Conservation (phyloP, 495 filamentous ascomycete genomes). For the Wilcoxina mikolae region DNA sequence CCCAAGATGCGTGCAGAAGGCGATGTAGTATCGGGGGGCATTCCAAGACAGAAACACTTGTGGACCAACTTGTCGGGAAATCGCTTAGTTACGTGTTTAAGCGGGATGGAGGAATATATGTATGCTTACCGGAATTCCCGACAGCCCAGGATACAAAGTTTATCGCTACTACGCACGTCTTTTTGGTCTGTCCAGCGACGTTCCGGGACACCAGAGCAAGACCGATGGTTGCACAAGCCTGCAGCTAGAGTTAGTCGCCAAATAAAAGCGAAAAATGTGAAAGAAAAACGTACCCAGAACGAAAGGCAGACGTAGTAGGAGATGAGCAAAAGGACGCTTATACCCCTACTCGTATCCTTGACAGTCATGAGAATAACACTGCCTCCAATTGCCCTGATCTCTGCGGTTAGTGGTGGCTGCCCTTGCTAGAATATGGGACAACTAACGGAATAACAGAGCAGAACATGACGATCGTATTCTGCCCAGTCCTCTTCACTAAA, state of each 20-base stretch:
- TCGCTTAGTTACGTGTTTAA: not conserved
- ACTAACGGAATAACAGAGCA: conserved; percentile 49
- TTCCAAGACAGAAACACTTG: conserved; percentile 41
- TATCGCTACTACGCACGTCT: conserved; percentile 34
- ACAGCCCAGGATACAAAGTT: conserved; percentile 39
- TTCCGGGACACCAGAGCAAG: conserved; percentile 40
- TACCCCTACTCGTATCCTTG: conserved; percentile 31
- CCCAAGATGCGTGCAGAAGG: conserved; percentile 41
- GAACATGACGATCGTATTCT: conserved; percentile 51
- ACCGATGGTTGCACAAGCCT: conserved; percentile 39
- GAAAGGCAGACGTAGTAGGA: conserved; percentile 43
- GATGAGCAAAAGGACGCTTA: conserved; percentile 40
- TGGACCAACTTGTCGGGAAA: conserved; percentile 31
- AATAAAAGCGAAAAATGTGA: not conserved
- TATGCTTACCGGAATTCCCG: conserved; percentile 38
- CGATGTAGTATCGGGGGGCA: conserved; percentile 39
- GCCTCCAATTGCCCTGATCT: conserved; percentile 37
- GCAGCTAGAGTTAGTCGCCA: not conserved
- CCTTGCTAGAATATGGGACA: conserved; percentile 3
- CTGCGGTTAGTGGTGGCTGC: conserved; percentile 13
- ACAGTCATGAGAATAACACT: conserved; percentile 44
- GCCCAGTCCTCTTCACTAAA: conserved; percentile 47
- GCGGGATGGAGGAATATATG: not conserved
- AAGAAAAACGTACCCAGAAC: conserved; percentile 32
- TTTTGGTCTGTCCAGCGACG: conserved; percentile 43